Evolutionary conservation across 2,329 filamentous ascomycete genomes (phyloP).

Genomic region (Phyllosticta citribraziliensis): DNA sequence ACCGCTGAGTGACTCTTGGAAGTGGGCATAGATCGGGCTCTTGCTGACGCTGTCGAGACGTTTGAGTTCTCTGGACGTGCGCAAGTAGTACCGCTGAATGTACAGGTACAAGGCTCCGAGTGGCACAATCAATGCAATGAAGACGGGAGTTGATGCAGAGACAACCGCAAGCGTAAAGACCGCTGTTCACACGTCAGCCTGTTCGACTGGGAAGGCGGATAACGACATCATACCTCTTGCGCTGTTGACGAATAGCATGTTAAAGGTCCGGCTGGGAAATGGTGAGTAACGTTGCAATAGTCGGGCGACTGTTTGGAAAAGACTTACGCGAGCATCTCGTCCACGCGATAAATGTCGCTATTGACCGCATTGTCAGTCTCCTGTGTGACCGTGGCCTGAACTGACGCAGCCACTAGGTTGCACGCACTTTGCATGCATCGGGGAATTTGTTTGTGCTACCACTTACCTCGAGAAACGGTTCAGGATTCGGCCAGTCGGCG

Average conservation of each 20-base stretch:
- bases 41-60: slow-evolving; percentile 88
- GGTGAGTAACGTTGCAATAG: neutral
- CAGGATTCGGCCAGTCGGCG: slow-evolving; percentile 87
- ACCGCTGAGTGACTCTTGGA: slow-evolving; percentile 91
- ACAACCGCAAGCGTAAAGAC: slow-evolving; percentile 83
- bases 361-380: neutral
- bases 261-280: slow-evolving; percentile 64
- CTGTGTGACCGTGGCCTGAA: neutral
- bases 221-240: slow-evolving; percentile 34
- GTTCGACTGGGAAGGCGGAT: neutral
- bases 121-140: slow-evolving; percentile 71
- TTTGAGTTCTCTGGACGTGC: slow-evolving; percentile 93
- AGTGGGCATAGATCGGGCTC: slow-evolving; percentile 95
- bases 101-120: slow-evolving; percentile 74
- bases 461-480: slow-evolving; percentile 87
- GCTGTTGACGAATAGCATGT: slow-evolving; percentile 60
- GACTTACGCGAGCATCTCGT: slow-evolving; percentile 73
- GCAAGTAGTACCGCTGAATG: slow-evolving; percentile 94
- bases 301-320: neutral
- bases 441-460: slow-evolving; percentile 1
- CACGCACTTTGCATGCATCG: slow-evolving; percentile 1
- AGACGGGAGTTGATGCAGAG: slow-evolving; percentile 68
- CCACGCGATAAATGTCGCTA: slow-evolving; percentile 70
- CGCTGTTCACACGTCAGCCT: slow-evolving; percentile 22
- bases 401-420: neutral